phyloP scores from a whole-genome alignment of 495 filamentous ascomycete species.

The Podospora pseudocomata region DNA sequence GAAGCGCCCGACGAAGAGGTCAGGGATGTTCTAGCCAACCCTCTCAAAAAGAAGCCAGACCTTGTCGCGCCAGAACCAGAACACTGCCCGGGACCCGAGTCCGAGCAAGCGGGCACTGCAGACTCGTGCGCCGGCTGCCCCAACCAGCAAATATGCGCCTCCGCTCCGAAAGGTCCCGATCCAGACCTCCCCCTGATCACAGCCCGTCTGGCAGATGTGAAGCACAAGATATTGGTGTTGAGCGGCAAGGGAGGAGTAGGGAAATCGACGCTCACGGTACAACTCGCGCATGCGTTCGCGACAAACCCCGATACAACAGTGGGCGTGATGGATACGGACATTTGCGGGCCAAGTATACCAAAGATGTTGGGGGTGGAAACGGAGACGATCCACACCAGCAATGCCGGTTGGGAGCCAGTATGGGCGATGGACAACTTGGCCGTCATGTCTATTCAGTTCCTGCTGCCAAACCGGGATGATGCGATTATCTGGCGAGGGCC shows the following conservation, averaged over 20 bases:
- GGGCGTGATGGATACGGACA: constrained; percentile 95
- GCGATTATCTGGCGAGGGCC: constrained; percentile 96
- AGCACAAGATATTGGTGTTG: constrained; percentile 87
- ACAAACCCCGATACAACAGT: constrained; percentile 69
- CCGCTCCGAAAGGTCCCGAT: constrained; percentile 91
- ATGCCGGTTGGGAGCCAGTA: constrained; percentile 82
- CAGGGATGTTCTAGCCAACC: constrained; percentile 62
- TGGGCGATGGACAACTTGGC: constrained; percentile 89
- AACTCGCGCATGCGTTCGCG: constrained; percentile 85
- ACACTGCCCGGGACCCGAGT: constrained; percentile 95
- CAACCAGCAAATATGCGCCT: constrained; percentile 92
- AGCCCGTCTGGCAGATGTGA: constrained; percentile 71
- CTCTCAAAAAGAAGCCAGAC: constrained; percentile 66
- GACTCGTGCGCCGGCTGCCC: constrained; percentile 92
- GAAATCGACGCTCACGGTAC: constrained; percentile 84
- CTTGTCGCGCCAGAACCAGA: constrained; percentile 94
- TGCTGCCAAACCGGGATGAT: constrained; percentile 88
- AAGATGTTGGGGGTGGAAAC: constrained; percentile 97
- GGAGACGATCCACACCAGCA: constrained; percentile 84
- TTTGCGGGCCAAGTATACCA: constrained; percentile 89
- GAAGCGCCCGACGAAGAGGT: constrained; percentile 58
- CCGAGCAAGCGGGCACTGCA: constrained; percentile 73
- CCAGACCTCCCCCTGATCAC: constrained; percentile 88
- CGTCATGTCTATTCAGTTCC: constrained; percentile 96
- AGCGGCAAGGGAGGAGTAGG: constrained; percentile 96